These are phyloP conservation scores for Haemoproteus tartakovskyi DNA, from an alignment of 169 alveolate species.

Conservation along the genomic window DNA sequence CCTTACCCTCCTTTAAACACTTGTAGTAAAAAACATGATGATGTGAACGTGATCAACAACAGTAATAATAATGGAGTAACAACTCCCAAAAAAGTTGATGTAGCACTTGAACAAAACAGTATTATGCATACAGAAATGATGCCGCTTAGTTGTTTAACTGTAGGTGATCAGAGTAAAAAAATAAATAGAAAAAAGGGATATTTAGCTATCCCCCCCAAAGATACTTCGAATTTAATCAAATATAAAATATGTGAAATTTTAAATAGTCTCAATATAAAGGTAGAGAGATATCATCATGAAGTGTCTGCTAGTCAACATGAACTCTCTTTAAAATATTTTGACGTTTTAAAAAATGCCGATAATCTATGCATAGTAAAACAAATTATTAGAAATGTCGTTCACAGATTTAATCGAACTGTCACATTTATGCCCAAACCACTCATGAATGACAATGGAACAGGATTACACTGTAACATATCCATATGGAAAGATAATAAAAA, in stretches of 20 bases:
- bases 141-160: too few relatives aligned
- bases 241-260: constrained; percentile 68
- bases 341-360: constrained; percentile 73
- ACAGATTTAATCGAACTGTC: constrained; percentile 73
- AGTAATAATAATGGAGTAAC: too few relatives aligned
- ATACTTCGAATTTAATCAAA: constrained; percentile 67
- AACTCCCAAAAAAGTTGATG: not conserved
- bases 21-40: too few relatives aligned
- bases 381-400: constrained; percentile 73
- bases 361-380: constrained; percentile 69
- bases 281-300: constrained; percentile 84
- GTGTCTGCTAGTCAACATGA: constrained; percentile 83
- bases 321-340: constrained; percentile 69
- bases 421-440: constrained; percentile 84
- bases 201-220: constrained; percentile 75
- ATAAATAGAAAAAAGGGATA: constrained; percentile 70
- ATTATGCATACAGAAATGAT: too few relatives aligned
- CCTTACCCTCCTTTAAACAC: too few relatives aligned
- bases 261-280: constrained; percentile 67
- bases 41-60: too few relatives aligned
- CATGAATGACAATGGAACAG: constrained; percentile 76
- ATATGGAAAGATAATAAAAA: constrained; percentile 78
- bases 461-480: constrained; percentile 79
- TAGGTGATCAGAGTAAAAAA: constrained; percentile 50
- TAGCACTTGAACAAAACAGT: too few relatives aligned